Percentiles rank a stretch among this genome's conserved stretches.
Evolutionary conservation across 2,329 filamentous ascomycete species (phyloP).

Genomic region (Fusarium sp.): DNA sequence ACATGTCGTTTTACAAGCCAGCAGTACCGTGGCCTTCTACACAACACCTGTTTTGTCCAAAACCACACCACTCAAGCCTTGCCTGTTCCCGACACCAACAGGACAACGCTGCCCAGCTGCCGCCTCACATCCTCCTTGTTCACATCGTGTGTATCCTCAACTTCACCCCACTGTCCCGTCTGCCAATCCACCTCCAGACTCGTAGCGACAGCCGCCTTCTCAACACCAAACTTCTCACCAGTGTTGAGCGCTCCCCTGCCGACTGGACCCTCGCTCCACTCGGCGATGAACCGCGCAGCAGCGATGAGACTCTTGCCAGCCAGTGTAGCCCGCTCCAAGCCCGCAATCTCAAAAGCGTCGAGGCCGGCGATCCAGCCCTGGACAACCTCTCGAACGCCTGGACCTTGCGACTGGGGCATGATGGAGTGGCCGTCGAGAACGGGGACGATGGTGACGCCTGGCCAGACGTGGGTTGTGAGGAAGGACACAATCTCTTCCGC

Average conservation of each 20-base stretch:
- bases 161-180: slow-evolving; percentile 90
- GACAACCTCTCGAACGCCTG: slow-evolving; percentile 79
- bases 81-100: slow-evolving; percentile 75
- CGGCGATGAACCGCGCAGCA: slow-evolving; percentile 78
- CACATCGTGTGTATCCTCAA: slow-evolving; percentile 98
- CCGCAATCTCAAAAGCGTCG: slow-evolving; percentile 82
- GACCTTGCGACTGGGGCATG: slow-evolving; percentile 75
- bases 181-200: slow-evolving; percentile 92
- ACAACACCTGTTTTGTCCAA: neutral
- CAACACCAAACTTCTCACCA: slow-evolving; percentile 72
- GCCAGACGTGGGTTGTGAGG: slow-evolving; percentile 80
- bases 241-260: slow-evolving; percentile 54
- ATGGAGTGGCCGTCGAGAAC: slow-evolving; percentile 84
- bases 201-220: slow-evolving; percentile 80
- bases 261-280: slow-evolving; percentile 83
- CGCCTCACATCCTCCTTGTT: slow-evolving; percentile 87
- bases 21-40: neutral
- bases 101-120: slow-evolving; percentile 85
- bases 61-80: slow-evolving; percentile 29
- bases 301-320: slow-evolving; percentile 88
- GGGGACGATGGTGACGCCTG: slow-evolving; percentile 78
- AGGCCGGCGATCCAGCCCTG: slow-evolving; percentile 79
- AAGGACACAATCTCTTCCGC: slow-evolving; percentile 76
- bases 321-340: slow-evolving; percentile 82
- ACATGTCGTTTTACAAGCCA: slow-evolving; percentile 32